These are phyloP conservation scores for Pleurotus platypus DNA, from an alignment of 768 basidiomycete genomes.

Conservation along the genomic window DNA sequence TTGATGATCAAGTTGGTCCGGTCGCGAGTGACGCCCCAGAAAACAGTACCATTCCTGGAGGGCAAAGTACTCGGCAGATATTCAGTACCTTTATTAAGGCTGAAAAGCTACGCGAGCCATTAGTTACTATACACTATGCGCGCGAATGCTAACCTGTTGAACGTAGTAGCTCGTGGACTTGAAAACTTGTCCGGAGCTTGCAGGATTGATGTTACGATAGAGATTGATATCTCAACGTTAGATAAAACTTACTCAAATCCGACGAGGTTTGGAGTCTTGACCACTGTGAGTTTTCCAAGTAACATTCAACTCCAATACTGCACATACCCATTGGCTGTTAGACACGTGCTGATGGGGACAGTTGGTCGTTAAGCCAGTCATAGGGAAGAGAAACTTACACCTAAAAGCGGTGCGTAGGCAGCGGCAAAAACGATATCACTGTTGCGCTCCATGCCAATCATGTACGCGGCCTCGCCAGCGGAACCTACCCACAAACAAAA, in stretches of 20 bases:
- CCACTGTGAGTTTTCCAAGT: neutral
- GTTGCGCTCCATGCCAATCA: conserved; percentile 62
- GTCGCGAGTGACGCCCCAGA: conserved; percentile 58
- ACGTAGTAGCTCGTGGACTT: conserved; percentile 60
- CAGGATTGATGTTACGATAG: neutral
- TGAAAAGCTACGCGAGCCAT: conserved; percentile 56
- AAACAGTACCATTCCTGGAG: conserved; percentile 37
- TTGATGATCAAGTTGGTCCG: conserved; percentile 54
- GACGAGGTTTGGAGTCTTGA: conserved; percentile 54
- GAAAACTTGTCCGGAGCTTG: conserved; percentile 49
- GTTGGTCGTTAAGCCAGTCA: conserved; percentile 1
- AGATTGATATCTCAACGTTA: neutral
- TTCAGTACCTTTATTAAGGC: conserved; percentile 55
- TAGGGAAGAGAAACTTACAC: conserved; percentile 23
- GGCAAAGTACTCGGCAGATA: conserved; percentile 66
- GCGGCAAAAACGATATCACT: conserved; percentile 47
- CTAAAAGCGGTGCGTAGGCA: conserved; percentile 59
- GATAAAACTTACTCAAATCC: conserved; percentile 49
- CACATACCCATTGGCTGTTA: conserved; percentile 51
- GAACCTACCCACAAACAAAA: conserved; percentile 29
- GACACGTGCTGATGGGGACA: conserved; percentile 38
- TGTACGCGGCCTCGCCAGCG: conserved; percentile 60
- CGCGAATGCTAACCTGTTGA: conserved; percentile 41
- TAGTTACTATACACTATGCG: neutral
- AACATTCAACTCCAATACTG: neutral